Conservation (phyloP, 2,329 filamentous ascomycete genomes). For the Fusarium odoratissimum region DNA sequence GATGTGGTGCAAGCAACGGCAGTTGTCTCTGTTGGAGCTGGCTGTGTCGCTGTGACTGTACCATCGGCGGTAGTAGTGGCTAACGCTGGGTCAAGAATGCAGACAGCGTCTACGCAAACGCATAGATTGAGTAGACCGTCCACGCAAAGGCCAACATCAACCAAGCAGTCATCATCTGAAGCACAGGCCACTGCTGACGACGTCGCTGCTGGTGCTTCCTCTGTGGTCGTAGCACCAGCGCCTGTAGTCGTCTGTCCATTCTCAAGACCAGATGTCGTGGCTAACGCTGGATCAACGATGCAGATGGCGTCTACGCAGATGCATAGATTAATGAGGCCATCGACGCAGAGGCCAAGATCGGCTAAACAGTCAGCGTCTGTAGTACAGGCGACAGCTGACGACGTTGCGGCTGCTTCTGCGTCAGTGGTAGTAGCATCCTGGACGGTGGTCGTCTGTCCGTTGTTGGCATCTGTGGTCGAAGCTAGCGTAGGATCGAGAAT, state of each 20-base stretch:
- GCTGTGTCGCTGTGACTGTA: not conserved
- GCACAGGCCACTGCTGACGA: not conserved
- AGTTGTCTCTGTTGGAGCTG: not conserved
- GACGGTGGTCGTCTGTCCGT: not conserved
- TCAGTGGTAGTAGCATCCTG: not conserved
- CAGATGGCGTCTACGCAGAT: not conserved
- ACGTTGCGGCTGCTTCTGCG: not conserved
- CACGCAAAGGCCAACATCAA: not conserved
- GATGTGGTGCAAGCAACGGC: not conserved
- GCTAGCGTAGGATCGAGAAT: not conserved
- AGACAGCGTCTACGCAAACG: constrained; percentile 1
- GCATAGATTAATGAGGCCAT: not conserved
- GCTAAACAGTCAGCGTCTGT: not conserved
- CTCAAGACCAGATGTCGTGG: not conserved
- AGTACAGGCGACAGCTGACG: not conserved
- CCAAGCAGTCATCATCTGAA: not conserved
- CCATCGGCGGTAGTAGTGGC: not conserved
- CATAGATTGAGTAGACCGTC: constrained; percentile 10
- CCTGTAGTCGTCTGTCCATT: too few species aligned
- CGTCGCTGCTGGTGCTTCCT: not conserved
- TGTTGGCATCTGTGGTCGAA: not conserved
- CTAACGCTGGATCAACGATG: not conserved
- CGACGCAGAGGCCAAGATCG: not conserved
- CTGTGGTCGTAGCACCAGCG: not conserved
- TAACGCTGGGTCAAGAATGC: not conserved